Base-by-base conservation (phyloP, 305 asterid species). In the Solanum chacoense region DNA sequence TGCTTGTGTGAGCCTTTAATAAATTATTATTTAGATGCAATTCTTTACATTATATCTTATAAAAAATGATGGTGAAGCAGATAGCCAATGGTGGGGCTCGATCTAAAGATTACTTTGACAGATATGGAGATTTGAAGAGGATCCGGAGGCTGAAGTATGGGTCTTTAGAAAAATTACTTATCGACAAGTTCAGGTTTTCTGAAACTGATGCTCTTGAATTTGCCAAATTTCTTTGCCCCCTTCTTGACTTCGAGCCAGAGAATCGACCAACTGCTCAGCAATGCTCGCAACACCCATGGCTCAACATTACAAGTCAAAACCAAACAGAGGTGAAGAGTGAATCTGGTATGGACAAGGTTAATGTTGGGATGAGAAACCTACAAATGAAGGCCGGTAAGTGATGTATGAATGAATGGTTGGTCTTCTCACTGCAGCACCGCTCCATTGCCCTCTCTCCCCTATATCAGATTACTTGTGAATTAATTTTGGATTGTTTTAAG, bases 41-140 rank as follows among this genome's bases (percentile, higher is more conserved):
- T 20, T 13, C 9, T 45, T 18, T 11, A 83, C 26, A 31, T 18
- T 20, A 16, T 45, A 28, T 45, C 72, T 29, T 73, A 59, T 84
- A 63, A 67, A 72, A 88, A 90, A 85, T 85, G 45, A 63, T 84
- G 28, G 85, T 40, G 89, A 63, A 36, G 78, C 93, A 97, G 99
- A 92, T 95, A 80, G 96, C 99, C 29, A 93, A 95, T 40, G 89
- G 93, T 42, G 99, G 99, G 86, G 96, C 93, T 78, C 95, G 97
- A 69, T 96, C 98, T 75, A 97, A 94, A 89, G 98, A 97, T 91
- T 97, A 96, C 95, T 96, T 97, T 38, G 98, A 97, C 88, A 92
- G 98, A 92, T 93, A 96, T 65, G 99, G 99, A 12, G 99, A 97
- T 91, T 90, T 97, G 90, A 97, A 96, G 94, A 96, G 99, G 94